Evolutionary conservation across 2,329 filamentous ascomycete species (phyloP).

Genomic region (Samsoniella hepiali): DNA sequence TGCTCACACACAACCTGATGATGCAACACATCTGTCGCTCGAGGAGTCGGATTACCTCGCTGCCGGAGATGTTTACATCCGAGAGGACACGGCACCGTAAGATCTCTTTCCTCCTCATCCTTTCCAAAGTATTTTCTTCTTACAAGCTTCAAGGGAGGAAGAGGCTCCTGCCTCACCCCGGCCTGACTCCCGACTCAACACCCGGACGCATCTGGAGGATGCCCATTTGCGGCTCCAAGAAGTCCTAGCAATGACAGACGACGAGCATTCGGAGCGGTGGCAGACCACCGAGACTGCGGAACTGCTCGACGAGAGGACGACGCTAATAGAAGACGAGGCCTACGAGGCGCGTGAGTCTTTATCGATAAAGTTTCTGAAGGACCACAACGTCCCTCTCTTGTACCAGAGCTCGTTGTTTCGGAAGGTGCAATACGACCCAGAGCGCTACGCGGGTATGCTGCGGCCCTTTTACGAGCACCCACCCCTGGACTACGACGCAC

Average conservation of each 20-base stretch:
- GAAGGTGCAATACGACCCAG: background rate
- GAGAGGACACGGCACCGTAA: background rate
- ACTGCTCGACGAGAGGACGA: background rate
- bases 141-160: background rate
- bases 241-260: background rate
- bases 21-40: conserved; percentile 4
- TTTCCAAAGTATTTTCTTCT: background rate
- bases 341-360: background rate
- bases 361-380: background rate
- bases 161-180: background rate
- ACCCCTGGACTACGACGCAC: conserved; percentile 2
- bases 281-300: background rate
- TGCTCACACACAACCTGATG: background rate
- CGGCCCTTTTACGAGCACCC: conserved; percentile 7
- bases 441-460: background rate
- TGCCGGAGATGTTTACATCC: background rate
- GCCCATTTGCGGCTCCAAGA: background rate
- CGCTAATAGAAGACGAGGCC: background rate
- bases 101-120: background rate
- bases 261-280: background rate
- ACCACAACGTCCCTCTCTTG: background rate
- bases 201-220: background rate
- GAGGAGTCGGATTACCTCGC: background rate
- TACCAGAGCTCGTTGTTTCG: background rate
- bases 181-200: background rate